A percentile compares a stretch with the other conserved stretches of the same genome.
Conservation (phyloP, 2,329 filamentous ascomycete genomes). For the Penicillium fuscoglaucum region DNA sequence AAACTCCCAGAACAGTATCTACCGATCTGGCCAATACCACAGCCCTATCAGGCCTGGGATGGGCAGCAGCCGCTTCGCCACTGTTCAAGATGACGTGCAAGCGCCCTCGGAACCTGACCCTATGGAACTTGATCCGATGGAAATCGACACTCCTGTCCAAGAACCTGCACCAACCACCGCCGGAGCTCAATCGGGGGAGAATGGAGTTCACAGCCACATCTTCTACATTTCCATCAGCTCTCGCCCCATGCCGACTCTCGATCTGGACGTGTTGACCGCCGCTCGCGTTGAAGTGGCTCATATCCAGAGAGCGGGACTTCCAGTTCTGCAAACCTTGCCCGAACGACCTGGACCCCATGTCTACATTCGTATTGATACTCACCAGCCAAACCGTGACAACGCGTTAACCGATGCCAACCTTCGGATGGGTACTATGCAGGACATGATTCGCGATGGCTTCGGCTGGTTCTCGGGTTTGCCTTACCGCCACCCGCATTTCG, state of each 20-base stretch:
- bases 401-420: background rate
- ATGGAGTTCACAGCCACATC: background rate
- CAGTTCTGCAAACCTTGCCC: background rate
- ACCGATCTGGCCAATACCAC: background rate
- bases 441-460: constrained; percentile 9
- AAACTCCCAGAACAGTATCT: background rate
- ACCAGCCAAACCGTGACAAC: background rate
- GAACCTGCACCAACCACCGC: background rate
- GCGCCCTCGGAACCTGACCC: background rate
- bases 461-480: constrained; percentile 12
- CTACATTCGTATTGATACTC: background rate
- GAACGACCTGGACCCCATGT: background rate
- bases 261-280: background rate
- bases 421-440: constrained; percentile 2
- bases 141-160: background rate
- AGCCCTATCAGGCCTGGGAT: background rate
- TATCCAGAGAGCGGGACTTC: background rate
- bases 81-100: background rate
- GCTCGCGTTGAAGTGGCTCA: background rate
- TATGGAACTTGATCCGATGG: background rate
- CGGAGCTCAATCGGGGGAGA: too few species aligned
- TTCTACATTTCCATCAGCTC: background rate
- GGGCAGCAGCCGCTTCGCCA: background rate
- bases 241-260: background rate
- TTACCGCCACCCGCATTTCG: constrained; percentile 5